Percentiles rank a stretch among this genome's conserved stretches.
Evolutionary conservation across 1,139 yeast species (phyloP).

Genomic region (Spathaspora sp.): DNA sequence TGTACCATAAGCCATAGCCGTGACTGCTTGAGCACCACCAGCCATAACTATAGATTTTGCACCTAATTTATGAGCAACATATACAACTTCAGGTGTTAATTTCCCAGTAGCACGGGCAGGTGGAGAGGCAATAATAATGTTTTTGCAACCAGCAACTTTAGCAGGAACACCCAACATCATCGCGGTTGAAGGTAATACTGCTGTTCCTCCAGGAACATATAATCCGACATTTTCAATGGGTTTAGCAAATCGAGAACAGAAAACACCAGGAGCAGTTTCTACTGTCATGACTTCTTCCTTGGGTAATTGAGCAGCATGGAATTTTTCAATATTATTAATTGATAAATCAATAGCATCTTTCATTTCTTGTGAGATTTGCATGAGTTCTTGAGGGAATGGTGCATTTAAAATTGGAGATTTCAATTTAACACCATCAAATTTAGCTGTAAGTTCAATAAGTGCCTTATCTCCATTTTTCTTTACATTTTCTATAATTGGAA

Average conservation of each 20-base stretch:
- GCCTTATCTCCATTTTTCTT: slow-evolving; percentile 82
- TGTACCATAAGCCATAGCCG: slow-evolving; percentile 98
- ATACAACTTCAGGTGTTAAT: slow-evolving; percentile 94
- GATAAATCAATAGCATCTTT: slow-evolving; percentile 86
- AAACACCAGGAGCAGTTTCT: slow-evolving; percentile 92
- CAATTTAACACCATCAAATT: slow-evolving; percentile 82
- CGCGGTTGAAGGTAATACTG: slow-evolving; percentile 96
- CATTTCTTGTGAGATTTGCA: slow-evolving; percentile 76
- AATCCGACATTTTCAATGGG: slow-evolving; percentile 94
- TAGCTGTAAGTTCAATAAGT: slow-evolving; percentile 78
- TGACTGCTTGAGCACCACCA: slow-evolving; percentile 99
- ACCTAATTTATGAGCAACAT: slow-evolving; percentile 94
- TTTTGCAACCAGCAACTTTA: slow-evolving; percentile 93
- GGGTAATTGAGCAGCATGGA: slow-evolving; percentile 88
- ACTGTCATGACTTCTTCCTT: slow-evolving; percentile 71
- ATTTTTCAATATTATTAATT: slow-evolving; percentile 81
- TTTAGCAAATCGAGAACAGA: slow-evolving; percentile 90
- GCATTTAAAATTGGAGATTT: slow-evolving; percentile 74
- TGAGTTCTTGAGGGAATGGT: slow-evolving; percentile 78
- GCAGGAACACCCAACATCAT: slow-evolving; percentile 99
- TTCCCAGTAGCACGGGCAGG: slow-evolving; percentile 90
- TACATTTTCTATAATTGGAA: slow-evolving; percentile 83
- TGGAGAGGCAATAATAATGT: slow-evolving; percentile 95
- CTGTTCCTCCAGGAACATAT: slow-evolving; percentile 98
- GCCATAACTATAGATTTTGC: slow-evolving; percentile 89